Percentiles rank a stretch among this genome's conserved stretches.
Evolutionary conservation across 1,284 basidiomycete genomes (phyloP).

Genomic region (Porodaedalea pini): DNA sequence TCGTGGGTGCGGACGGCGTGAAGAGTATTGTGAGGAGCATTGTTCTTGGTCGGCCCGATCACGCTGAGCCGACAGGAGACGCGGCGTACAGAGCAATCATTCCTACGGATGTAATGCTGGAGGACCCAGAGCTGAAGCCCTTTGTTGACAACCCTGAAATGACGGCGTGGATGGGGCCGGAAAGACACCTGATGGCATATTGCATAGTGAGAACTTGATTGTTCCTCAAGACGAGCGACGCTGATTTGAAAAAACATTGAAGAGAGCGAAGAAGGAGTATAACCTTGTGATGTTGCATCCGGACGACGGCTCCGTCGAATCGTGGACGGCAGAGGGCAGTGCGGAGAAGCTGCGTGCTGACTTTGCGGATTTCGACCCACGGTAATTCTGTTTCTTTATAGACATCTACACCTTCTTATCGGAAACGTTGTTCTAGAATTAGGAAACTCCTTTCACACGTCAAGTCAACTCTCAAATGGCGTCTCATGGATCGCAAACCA

Average conservation of each 20-base stretch:
- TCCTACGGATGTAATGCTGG: constrained; percentile 31
- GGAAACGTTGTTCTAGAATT: constrained; percentile 32
- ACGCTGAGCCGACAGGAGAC: constrained; percentile 37
- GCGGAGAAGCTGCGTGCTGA: constrained; percentile 44
- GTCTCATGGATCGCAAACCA: constrained; percentile 46
- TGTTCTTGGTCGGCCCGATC: constrained; percentile 39
- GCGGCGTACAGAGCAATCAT: constrained; percentile 39
- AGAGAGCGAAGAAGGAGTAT: constrained; percentile 40
- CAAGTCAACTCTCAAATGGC: constrained; percentile 47
- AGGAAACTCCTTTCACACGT: constrained; percentile 46
- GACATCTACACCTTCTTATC: neutral
- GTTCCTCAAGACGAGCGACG: neutral
- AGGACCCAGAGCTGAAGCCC: constrained; percentile 33
- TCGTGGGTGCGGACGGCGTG: constrained; percentile 55
- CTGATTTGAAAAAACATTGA: neutral
- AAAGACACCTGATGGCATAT: constrained; percentile 6
- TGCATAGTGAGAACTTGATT: constrained; percentile 1
- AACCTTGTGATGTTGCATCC: constrained; percentile 44
- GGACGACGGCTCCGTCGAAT: constrained; percentile 41
- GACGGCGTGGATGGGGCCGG: constrained; percentile 47
- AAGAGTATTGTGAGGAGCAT: constrained; percentile 42
- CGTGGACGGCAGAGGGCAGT: constrained; percentile 43
- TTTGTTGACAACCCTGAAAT: constrained; percentile 39
- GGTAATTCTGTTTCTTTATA: constrained; percentile 25
- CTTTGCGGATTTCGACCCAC: constrained; percentile 43